Conservation (phyloP, 169 alveolate species). For the Eimeria tenella region DNA sequence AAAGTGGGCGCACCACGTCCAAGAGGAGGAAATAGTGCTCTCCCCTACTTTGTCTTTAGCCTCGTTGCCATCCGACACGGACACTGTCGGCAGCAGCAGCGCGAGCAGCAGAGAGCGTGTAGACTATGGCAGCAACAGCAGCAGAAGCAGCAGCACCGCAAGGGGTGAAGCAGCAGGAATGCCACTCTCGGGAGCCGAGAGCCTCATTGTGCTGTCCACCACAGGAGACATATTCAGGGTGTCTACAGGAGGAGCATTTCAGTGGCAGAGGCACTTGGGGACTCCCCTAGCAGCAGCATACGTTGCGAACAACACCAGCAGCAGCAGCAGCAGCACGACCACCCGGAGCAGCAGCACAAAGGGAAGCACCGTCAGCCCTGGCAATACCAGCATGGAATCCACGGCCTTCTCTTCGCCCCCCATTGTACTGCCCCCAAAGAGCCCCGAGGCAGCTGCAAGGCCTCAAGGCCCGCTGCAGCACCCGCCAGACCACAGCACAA, state of each 20-base stretch:
- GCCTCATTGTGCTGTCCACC: conserved; percentile 63
- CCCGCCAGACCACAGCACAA: background rate
- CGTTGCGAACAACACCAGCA: conserved; percentile 42
- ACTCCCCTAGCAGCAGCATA: conserved; percentile 69
- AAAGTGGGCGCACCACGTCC: background rate
- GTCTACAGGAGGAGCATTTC: conserved; percentile 68
- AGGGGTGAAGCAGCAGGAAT: background rate
- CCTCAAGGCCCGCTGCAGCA: background rate
- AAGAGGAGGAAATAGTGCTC: background rate
- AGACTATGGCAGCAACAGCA: conserved; percentile 42
- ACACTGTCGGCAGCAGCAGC: conserved; percentile 41
- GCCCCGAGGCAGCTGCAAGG: background rate
- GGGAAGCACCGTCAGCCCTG: background rate
- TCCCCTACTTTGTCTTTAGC: conserved; percentile 42
- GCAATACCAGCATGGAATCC: background rate
- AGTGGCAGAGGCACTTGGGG: conserved; percentile 71
- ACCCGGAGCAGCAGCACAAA: background rate
- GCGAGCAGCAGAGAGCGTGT: conserved; percentile 20
- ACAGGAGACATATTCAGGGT: conserved; percentile 74
- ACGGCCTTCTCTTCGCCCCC: background rate
- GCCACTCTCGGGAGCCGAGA: conserved; percentile 18
- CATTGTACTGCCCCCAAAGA: background rate
- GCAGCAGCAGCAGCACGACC: conserved; percentile 19
- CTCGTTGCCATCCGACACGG: conserved; percentile 12
- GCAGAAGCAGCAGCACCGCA: conserved; percentile 19